A percentile compares a stretch with the other conserved stretches of the same genome.
phyloP scores from a whole-genome alignment of 805 yeast species.

The Candida suzukii region DNA sequence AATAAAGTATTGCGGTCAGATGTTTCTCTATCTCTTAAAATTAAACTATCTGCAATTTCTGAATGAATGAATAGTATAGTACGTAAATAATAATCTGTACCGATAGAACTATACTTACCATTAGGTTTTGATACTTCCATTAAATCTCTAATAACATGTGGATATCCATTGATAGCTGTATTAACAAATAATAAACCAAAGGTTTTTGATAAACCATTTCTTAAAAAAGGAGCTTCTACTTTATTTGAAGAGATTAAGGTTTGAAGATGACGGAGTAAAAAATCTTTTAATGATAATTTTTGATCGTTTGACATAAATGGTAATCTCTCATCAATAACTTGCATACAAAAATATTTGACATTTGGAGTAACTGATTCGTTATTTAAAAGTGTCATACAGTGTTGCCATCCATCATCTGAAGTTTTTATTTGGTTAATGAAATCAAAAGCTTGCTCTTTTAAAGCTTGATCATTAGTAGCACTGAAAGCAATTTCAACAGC shows the following conservation, averaged over 20 bases:
- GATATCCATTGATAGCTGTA: constrained; percentile 43
- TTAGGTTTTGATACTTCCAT: constrained; percentile 26
- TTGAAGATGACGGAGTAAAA: constrained; percentile 40
- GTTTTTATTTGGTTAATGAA: constrained; percentile 47
- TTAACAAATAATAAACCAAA: constrained; percentile 44
- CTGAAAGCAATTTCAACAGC: constrained; percentile 81
- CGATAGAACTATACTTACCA: constrained; percentile 31
- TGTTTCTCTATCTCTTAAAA: constrained; percentile 56
- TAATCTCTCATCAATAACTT: constrained; percentile 57
- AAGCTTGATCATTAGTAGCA: constrained; percentile 52
- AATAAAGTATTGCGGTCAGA: constrained; percentile 61
- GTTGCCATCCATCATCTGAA: constrained; percentile 48
- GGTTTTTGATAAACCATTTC: constrained; percentile 53
- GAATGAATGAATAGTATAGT: constrained; percentile 71
- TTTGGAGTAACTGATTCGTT: constrained; percentile 36
- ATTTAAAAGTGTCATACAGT: constrained; percentile 43
- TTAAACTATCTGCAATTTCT: constrained; percentile 90
- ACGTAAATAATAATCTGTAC: constrained; percentile 68
- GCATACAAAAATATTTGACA: constrained; percentile 60
- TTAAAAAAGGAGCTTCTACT: constrained; percentile 35
- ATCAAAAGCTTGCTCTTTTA: constrained; percentile 55
- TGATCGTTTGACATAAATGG: constrained; percentile 38
- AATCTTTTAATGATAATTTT: constrained; percentile 36
- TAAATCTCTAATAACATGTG: constrained; percentile 43
- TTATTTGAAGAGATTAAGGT: constrained; percentile 14